Percentiles rank a stretch among this genome's conserved stretches.
Evolutionary conservation across 768 basidiomycete genomes (phyloP).

Genomic region (Lactarius pseudohatsudake): DNA sequence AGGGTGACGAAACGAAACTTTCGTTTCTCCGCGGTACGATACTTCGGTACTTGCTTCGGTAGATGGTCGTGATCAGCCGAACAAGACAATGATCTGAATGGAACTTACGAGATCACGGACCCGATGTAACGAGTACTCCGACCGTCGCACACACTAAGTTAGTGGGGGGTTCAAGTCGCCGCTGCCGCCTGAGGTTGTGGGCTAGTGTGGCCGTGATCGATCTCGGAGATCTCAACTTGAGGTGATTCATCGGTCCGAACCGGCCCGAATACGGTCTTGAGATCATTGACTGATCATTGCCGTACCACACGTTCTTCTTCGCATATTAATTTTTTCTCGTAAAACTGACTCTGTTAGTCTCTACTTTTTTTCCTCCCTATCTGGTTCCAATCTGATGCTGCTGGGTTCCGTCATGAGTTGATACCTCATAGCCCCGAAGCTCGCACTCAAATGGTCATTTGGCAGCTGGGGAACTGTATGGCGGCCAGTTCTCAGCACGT

Average conservation of each 20-base stretch:
- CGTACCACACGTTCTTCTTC: slow-evolving; percentile 62
- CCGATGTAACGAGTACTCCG: too few relatives aligned
- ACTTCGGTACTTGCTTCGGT: too few relatives aligned
- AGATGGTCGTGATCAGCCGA: too few relatives aligned
- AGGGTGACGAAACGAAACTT: not conserved
- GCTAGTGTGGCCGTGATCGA: too few relatives aligned
- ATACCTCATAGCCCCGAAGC: slow-evolving; percentile 50
- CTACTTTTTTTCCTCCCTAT: slow-evolving; percentile 52
- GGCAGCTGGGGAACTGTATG: slow-evolving; percentile 66
- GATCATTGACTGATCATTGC: too few relatives aligned
- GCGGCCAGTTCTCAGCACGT: not conserved
- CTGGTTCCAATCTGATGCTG: slow-evolving; percentile 58
- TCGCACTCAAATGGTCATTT: slow-evolving; percentile 60
- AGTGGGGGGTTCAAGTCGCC: too few relatives aligned
- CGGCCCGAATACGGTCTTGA: not conserved
- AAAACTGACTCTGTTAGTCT: slow-evolving; percentile 38
- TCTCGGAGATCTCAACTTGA: too few relatives aligned
- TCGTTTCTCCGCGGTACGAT: too few relatives aligned
- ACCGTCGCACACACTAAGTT: too few relatives aligned
- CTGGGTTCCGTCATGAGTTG: slow-evolving; percentile 67
- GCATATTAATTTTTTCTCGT: slow-evolving; percentile 34
- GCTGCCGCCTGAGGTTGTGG: too few relatives aligned
- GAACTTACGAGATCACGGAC: too few relatives aligned
- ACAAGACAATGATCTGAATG: too few relatives aligned
- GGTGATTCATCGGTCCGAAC: not conserved